These are phyloP conservation scores for Neocatenulostroma microsporum DNA, from an alignment of 2,329 filamentous ascomycete genomes.

Conservation along the genomic window DNA sequence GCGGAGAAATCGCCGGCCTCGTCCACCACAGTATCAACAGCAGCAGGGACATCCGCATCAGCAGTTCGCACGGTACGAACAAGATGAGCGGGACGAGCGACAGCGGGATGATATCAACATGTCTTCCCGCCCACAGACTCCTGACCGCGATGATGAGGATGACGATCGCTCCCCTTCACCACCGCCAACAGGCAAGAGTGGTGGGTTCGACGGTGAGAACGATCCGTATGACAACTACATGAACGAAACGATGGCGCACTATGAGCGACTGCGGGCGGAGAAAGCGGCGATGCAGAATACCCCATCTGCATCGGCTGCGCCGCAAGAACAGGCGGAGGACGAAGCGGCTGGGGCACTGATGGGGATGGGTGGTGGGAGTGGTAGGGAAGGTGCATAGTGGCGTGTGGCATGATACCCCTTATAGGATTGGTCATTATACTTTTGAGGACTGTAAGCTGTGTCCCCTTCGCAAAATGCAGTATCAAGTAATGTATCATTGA, in stretches of 20 bases:
- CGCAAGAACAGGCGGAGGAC: not conserved
- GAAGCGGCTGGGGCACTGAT: slow-evolving; percentile 6
- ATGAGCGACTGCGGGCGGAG: slow-evolving; percentile 16
- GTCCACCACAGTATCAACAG: no score
- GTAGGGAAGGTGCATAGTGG: no score
- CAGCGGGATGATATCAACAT: slow-evolving; percentile 2
- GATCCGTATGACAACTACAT: slow-evolving; percentile 30
- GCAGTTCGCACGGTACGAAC: no score
- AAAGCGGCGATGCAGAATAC: slow-evolving; percentile 9
- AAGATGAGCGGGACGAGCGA: no score
- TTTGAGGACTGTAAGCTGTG: no score
- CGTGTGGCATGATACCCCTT: no score
- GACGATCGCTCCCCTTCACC: slow-evolving; percentile 18
- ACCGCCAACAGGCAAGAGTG: slow-evolving; percentile 22
- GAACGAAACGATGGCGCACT: slow-evolving; percentile 21
- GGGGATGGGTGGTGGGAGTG: slow-evolving; percentile 7
- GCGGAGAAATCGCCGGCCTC: slow-evolving; percentile 8
- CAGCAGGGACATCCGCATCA: no score
- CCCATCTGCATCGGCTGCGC: no score
- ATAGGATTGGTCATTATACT: no score
- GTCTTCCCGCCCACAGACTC: slow-evolving; percentile 3
- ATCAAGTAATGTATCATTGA: no score
- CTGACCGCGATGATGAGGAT: slow-evolving; percentile 7
- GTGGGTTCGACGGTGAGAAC: slow-evolving; percentile 27
- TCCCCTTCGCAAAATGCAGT: no score